These are phyloP conservation scores for Cryphonectria japonica DNA, from an alignment of 2,329 filamentous ascomycete species.

Conservation along the genomic window DNA sequence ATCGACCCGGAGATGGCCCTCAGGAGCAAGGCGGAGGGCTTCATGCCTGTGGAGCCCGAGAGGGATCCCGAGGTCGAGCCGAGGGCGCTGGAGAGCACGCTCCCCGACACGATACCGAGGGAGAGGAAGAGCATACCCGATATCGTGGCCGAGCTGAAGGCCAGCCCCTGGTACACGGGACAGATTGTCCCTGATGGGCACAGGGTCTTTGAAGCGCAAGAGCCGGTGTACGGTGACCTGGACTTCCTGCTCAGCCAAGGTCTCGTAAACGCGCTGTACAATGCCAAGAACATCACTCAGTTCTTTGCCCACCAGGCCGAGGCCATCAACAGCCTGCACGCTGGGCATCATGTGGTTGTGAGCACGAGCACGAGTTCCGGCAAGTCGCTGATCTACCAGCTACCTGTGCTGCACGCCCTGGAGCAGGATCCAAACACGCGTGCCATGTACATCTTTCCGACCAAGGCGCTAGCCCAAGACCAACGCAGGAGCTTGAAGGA, in stretches of 20 bases:
- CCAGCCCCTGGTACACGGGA: constrained; percentile 82
- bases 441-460: constrained; percentile 98
- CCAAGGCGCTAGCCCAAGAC: constrained; percentile 94
- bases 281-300: constrained; percentile 81
- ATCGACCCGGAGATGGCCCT: constrained; percentile 71
- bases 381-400: constrained; percentile 96
- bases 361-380: constrained; percentile 95
- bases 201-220: constrained; percentile 85
- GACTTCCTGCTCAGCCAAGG: constrained; percentile 86
- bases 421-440: constrained; percentile 77
- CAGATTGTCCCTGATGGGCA: constrained; percentile 95
- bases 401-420: constrained; percentile 85
- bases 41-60: constrained; percentile 64
- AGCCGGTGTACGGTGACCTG: constrained; percentile 79
- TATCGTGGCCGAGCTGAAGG: constrained; percentile 83
- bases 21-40: constrained; percentile 58
- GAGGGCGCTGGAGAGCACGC: constrained; percentile 44
- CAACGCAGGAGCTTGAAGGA: constrained; percentile 88
- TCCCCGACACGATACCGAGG: constrained; percentile 75
- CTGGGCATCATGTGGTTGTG: constrained; percentile 86
- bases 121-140: constrained; percentile 81
- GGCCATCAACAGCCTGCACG: constrained; percentile 85
- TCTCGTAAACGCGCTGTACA: constrained; percentile 95
- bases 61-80: constrained; percentile 42
- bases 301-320: constrained; percentile 93